These are phyloP conservation scores for Nicotiana tomentosiformis DNA, from an alignment of 257 asterid species.

Conservation along the genomic window DNA sequence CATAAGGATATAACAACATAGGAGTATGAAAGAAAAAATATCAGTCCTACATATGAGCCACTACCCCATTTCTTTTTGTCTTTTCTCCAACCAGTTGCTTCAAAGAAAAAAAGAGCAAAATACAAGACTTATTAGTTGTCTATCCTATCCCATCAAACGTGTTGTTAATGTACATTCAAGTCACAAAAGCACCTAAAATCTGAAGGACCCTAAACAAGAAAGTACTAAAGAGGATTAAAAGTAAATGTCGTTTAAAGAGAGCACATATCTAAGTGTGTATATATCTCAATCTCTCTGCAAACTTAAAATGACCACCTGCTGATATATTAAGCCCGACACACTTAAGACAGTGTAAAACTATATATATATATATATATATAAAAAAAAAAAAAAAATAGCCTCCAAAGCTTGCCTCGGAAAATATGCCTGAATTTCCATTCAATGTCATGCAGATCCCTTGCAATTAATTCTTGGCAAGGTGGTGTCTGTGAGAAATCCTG, in stretches of 20 bases:
- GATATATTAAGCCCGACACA: not conserved
- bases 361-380: too few relatives aligned
- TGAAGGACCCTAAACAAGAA: not conserved
- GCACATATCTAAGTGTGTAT: not conserved
- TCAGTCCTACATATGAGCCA: not conserved
- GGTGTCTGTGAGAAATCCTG: constrained; percentile 95
- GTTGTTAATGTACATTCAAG: not conserved
- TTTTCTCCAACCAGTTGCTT: not conserved
- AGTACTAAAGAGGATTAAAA: not conserved
- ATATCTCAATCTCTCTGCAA: not conserved
- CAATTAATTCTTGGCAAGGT: constrained; percentile 91
- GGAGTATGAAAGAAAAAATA: not conserved
- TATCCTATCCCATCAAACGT: not conserved
- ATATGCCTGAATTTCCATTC: constrained; percentile 97
- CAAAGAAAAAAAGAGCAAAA: not conserved
- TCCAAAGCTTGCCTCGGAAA: constrained; percentile 58
- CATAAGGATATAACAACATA: not conserved
- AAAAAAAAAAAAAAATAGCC: not conserved
- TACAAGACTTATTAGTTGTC: not conserved
- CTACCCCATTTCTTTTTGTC: not conserved
- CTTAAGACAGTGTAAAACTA: not conserved
- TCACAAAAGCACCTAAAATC: not conserved
- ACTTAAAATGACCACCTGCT: not conserved
- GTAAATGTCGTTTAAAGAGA: not conserved
- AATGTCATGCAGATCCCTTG: constrained; percentile 95